phyloP scores from a whole-genome alignment of 1,284 basidiomycete genomes.

The Cystobasidium sp. region DNA sequence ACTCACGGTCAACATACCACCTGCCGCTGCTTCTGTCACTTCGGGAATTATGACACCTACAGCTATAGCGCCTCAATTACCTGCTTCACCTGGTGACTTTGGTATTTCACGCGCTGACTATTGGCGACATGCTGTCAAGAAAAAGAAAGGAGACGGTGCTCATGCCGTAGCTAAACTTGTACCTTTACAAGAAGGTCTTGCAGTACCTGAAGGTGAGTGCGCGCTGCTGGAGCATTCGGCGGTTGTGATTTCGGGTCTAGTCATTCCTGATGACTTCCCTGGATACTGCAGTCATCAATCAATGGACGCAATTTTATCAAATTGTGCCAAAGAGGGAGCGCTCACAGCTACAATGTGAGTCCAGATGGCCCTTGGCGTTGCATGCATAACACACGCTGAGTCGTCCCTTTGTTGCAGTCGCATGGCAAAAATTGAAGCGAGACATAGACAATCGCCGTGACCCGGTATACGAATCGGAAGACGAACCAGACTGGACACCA shows the following conservation, averaged over 20 bases:
- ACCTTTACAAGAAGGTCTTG: slow-evolving; percentile 6
- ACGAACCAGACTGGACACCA: slow-evolving; percentile 18
- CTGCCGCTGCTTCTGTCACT: background rate
- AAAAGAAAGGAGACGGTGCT: slow-evolving; percentile 3
- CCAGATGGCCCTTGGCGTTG: background rate
- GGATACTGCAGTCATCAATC: background rate
- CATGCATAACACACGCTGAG: background rate
- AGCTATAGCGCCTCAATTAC: background rate
- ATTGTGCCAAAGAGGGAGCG: slow-evolving; percentile 1
- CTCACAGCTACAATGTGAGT: slow-evolving; percentile 4
- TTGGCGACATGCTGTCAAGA: slow-evolving; percentile 8
- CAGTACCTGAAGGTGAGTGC: slow-evolving; percentile 14
- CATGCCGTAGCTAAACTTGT: slow-evolving; percentile 14
- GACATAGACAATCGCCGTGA: slow-evolving; percentile 16
- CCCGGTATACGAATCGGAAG: slow-evolving; percentile 39
- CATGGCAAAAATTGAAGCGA: slow-evolving; percentile 31
- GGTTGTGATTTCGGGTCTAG: background rate
- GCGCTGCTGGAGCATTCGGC: too few species aligned
- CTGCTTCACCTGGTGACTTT: background rate
- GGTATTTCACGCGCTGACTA: background rate
- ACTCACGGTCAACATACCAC: background rate
- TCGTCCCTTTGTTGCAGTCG: background rate
- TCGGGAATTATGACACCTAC: slow-evolving; percentile 3
- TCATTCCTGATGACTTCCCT: background rate
- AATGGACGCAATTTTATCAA: slow-evolving; percentile 22